Percentiles rank a stretch among this genome's conserved stretches.
These are phyloP conservation scores for Cladophialophora yegresii DNA, from an alignment of 2,329 filamentous ascomycete genomes.

Conservation along the genomic window DNA sequence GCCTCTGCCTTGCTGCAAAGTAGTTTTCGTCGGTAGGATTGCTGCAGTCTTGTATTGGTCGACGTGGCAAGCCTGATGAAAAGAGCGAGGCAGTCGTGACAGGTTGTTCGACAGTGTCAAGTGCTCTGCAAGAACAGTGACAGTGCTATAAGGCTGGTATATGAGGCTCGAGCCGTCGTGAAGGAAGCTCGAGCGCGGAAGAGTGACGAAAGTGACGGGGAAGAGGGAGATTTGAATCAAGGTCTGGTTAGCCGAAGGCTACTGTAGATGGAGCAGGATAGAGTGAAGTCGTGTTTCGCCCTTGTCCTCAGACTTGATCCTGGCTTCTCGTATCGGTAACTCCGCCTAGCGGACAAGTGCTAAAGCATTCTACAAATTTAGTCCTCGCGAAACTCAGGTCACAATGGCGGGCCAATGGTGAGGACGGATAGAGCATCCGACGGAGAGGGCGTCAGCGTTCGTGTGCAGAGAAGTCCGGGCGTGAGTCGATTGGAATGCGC, in stretches of 20 bases:
- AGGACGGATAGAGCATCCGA: constrained; percentile 1
- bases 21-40: background rate
- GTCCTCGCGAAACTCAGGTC: constrained; percentile 5
- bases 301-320: constrained; percentile 7
- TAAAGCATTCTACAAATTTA: constrained; percentile 17
- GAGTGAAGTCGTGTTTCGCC: constrained; percentile 2
- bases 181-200: background rate
- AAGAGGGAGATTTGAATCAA: constrained; percentile 12
- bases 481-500: constrained; percentile 4
- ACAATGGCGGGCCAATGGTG: constrained; percentile 12
- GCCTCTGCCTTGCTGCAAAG: constrained; percentile 4
- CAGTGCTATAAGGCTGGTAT: background rate
- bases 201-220: constrained; percentile 15
- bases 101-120: background rate
- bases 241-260: constrained; percentile 13
- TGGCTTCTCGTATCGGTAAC: constrained; percentile 13
- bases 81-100: background rate
- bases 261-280: constrained; percentile 4
- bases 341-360: constrained; percentile 12
- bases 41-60: constrained; percentile 5
- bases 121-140: background rate
- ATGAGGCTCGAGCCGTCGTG: background rate
- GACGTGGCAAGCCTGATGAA: constrained; percentile 2
- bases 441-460: constrained; percentile 10
- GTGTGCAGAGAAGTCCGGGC: constrained; percentile 10